phyloP scores from a whole-genome alignment of 148 eudicot species.

The Rhododendron ovatum region DNA sequence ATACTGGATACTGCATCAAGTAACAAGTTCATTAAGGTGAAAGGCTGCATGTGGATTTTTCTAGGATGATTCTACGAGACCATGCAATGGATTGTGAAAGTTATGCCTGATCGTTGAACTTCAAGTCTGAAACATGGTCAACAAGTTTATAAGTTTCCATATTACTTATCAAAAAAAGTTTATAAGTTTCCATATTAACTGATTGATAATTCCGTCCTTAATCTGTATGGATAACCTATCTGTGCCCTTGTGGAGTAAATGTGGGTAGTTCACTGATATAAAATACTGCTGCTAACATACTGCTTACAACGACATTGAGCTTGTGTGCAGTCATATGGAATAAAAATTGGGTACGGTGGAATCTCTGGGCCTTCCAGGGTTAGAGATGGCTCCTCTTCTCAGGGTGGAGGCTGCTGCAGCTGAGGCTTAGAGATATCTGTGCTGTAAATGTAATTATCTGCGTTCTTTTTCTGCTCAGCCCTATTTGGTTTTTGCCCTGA shows the following conservation, averaged over 20 bases:
- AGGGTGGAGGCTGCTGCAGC: constrained; percentile 31
- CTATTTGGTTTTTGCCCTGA: neutral
- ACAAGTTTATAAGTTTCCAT: neutral
- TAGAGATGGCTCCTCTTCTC: constrained; percentile 27
- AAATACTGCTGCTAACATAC: neutral
- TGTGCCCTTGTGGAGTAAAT: neutral
- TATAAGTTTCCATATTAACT: neutral
- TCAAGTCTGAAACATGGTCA: neutral
- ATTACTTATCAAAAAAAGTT: too few relatives aligned
- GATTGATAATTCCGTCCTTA: neutral
- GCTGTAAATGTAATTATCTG: neutral
- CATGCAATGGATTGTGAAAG: neutral
- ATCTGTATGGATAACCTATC: neutral
- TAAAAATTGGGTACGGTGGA: constrained; percentile 32
- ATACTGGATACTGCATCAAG: neutral
- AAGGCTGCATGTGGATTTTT: neutral
- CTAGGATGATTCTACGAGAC: neutral
- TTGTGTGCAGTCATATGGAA: constrained; percentile 31
- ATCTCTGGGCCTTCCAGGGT: constrained; percentile 26
- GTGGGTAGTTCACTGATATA: neutral
- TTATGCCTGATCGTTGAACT: neutral
- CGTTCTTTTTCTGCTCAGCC: neutral
- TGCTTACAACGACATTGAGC: neutral
- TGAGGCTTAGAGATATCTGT: neutral
- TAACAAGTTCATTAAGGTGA: neutral